phyloP scores from a whole-genome alignment of 192 early-diverging fungal genomes.

The Backusella parvicylindrica region DNA sequence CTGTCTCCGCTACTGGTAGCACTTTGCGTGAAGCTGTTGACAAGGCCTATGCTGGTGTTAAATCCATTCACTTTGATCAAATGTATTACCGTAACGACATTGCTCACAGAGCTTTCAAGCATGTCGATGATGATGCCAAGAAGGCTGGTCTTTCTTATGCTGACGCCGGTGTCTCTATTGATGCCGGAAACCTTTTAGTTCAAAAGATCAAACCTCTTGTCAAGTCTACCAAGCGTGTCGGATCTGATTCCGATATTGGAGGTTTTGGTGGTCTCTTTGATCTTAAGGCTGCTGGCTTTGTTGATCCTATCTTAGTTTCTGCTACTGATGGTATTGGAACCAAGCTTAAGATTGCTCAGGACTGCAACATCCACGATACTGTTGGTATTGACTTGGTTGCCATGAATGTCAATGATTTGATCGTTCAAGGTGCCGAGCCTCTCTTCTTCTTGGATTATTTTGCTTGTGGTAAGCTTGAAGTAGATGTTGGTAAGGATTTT shows the following conservation, averaged over 20 bases:
- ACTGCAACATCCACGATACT: conserved; percentile 81
- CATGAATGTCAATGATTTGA: conserved; percentile 98
- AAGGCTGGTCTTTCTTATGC: conserved; percentile 81
- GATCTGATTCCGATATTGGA: conserved; percentile 95
- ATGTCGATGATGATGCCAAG: conserved; percentile 37
- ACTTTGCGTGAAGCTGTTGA: conserved; percentile 78
- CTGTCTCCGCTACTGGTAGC: conserved; percentile 80
- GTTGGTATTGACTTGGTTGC: conserved; percentile 98
- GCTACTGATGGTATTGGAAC: conserved; percentile 99
- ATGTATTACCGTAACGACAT: conserved; percentile 93
- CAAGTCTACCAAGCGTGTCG: conserved; percentile 88
- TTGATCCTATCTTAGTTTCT: conserved; percentile 92
- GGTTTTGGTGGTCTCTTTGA: conserved; percentile 99
- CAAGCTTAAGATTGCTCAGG: conserved; percentile 95
- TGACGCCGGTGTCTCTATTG: conserved; percentile 94
- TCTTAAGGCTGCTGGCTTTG: conserved; percentile 87
- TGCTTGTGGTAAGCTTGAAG: conserved; percentile 91
- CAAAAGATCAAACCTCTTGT: conserved; percentile 95
- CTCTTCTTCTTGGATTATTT: conserved; percentile 99
- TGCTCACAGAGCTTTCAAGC: conserved; percentile 55
- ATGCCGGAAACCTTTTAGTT: conserved; percentile 93
- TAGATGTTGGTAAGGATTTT: conserved; percentile 86
- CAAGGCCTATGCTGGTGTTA: conserved; percentile 68
- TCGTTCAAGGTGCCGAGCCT: conserved; percentile 99
- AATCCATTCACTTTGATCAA: conserved; percentile 76